Evolutionary conservation across 2,329 filamentous ascomycete genomes (phyloP).

Genomic region (Aureobasidium namibiae): DNA sequence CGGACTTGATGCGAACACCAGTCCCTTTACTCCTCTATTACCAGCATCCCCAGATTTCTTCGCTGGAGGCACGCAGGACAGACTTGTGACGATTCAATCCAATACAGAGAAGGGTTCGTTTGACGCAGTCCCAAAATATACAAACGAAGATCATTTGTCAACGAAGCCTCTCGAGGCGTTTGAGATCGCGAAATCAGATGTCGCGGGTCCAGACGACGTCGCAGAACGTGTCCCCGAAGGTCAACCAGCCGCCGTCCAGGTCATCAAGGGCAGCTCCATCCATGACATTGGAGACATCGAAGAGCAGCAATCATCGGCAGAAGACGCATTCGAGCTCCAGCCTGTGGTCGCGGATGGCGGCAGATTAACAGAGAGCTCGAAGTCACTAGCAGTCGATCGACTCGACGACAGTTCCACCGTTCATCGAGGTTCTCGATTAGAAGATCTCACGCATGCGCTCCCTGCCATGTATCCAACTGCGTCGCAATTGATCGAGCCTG

Average conservation of each 20-base stretch:
- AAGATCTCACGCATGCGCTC: background rate
- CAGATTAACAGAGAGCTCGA: background rate
- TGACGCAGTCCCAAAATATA: background rate
- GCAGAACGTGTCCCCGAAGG: background rate
- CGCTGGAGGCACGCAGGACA: background rate
- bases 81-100: background rate
- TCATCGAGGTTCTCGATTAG: too few relatives aligned
- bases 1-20: background rate
- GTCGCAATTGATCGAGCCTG: background rate
- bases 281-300: background rate
- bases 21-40: background rate
- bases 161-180: background rate
- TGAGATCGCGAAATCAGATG: background rate
- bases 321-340: background rate
- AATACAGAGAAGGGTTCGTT: background rate
- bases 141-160: too few relatives aligned
- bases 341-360: background rate
- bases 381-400: slow-evolving; percentile 16
- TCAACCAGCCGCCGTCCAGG: background rate
- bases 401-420: background rate
- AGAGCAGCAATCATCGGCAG: background rate
- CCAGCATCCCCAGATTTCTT: background rate
- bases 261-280: background rate
- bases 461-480: too few relatives aligned
- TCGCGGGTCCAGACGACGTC: too few relatives aligned